phyloP scores from a whole-genome alignment of 1,284 basidiomycete species.

The Tremellales sp. region DNA sequence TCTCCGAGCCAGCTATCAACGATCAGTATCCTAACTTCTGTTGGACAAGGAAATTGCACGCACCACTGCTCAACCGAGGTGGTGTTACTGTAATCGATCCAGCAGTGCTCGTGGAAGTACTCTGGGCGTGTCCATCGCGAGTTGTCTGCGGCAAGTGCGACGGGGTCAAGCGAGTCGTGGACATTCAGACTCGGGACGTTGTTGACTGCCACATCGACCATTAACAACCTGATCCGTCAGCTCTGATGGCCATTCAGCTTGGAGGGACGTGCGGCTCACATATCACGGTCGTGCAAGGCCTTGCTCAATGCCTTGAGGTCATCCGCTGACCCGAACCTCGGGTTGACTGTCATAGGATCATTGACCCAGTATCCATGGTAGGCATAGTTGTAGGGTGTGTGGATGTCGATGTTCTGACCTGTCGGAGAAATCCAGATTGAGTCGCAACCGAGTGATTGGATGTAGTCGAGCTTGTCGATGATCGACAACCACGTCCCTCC shows the following conservation, averaged over 20 bases:
- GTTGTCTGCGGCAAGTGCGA: slow-evolving; percentile 24
- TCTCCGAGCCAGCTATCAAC: slow-evolving; percentile 62
- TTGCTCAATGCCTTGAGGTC: slow-evolving; percentile 64
- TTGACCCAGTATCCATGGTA: slow-evolving; percentile 52
- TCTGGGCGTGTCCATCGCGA: slow-evolving; percentile 37
- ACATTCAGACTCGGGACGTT: slow-evolving; percentile 57
- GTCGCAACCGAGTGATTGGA: slow-evolving; percentile 70
- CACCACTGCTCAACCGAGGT: slow-evolving; percentile 63
- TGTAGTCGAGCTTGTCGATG: slow-evolving; percentile 68
- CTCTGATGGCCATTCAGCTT: background rate
- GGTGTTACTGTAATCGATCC: slow-evolving; percentile 60
- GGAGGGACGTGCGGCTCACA: slow-evolving; percentile 55
- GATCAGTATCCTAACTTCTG: background rate
- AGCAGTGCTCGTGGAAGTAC: slow-evolving; percentile 62
- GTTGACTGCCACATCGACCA: slow-evolving; percentile 75
- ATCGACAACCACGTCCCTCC: slow-evolving; percentile 74
- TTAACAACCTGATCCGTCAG: slow-evolving; percentile 57
- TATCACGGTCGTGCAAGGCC: slow-evolving; percentile 63
- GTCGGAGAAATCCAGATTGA: slow-evolving; percentile 55
- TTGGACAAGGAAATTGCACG: background rate
- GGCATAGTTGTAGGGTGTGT: slow-evolving; percentile 56
- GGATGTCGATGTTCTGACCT: slow-evolving; percentile 61
- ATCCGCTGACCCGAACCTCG: slow-evolving; percentile 62
- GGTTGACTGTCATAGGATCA: slow-evolving; percentile 62
- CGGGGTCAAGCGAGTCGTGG: slow-evolving; percentile 20